Percentiles rank a stretch among this genome's conserved stretches.
Evolutionary conservation across 2,329 filamentous ascomycete genomes (phyloP).

Genomic region (Aspergillus unguis): DNA sequence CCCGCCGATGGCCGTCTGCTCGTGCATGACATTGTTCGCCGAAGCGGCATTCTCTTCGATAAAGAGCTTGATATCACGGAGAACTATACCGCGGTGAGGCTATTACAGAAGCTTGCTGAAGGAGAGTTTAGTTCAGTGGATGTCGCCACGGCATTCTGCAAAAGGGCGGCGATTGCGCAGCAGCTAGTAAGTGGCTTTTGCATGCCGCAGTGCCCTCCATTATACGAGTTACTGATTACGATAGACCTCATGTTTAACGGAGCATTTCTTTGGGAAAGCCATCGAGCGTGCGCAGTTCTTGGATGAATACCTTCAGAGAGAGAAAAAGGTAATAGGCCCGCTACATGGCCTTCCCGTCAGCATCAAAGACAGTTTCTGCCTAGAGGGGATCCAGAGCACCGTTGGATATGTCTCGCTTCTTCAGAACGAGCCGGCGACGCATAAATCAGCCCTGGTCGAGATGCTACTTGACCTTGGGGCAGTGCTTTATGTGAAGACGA

Average conservation of each 20-base stretch:
- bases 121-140: conserved; percentile 34
- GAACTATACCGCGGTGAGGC: too few relatives aligned
- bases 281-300: conserved; percentile 48
- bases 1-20: not conserved
- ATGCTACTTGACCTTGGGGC: conserved; percentile 59
- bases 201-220: too few relatives aligned
- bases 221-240: not conserved
- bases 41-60: not conserved
- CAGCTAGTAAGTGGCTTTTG: conserved; percentile 19
- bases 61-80: not conserved
- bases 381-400: conserved; percentile 52
- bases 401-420: conserved; percentile 60
- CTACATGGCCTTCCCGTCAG: conserved; percentile 62
- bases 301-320: conserved; percentile 43
- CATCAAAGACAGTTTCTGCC: conserved; percentile 47
- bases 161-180: conserved; percentile 33
- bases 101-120: conserved; percentile 26
- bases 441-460: conserved; percentile 55
- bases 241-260: conserved; percentile 49
- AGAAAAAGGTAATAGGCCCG: conserved; percentile 51
- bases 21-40: not conserved
- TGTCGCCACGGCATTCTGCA: conserved; percentile 49
- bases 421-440: conserved; percentile 51
- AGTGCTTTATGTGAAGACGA: conserved; percentile 66
- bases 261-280: conserved; percentile 53